These are phyloP conservation scores for Blastomyces emzantsi DNA, from an alignment of 2,329 filamentous ascomycete genomes.

Conservation along the genomic window DNA sequence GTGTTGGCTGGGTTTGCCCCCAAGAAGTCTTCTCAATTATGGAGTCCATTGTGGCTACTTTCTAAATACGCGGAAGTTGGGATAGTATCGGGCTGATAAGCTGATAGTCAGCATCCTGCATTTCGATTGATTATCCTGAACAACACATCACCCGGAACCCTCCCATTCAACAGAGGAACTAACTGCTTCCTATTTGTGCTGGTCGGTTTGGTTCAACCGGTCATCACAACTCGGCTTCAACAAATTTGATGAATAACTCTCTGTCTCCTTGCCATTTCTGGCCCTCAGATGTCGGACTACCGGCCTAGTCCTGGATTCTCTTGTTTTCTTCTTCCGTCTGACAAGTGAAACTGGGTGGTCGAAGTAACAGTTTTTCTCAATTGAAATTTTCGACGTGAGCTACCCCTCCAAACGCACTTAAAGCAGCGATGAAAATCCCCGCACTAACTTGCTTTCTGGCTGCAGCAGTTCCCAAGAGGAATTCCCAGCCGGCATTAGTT, in stretches of 20 bases:
- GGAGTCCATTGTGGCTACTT: slow-evolving; percentile 2
- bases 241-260: background rate
- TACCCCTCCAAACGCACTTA: background rate
- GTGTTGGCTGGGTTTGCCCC: background rate
- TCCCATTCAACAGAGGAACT: background rate
- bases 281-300: background rate
- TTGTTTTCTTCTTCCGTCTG: background rate
- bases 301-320: background rate
- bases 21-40: background rate
- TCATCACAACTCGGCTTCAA: background rate
- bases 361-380: background rate
- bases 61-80: background rate
- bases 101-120: background rate
- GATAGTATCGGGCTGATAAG: background rate
- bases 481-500: background rate
- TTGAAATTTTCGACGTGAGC: background rate
- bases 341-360: background rate
- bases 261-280: background rate
- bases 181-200: background rate
- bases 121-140: background rate
- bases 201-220: background rate
- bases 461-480: background rate
- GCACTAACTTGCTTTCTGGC: background rate
- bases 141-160: background rate
- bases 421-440: background rate